A percentile compares a stretch with the other conserved stretches of the same genome.
These are phyloP conservation scores for Cynara cardunculus DNA, from an alignment of 129 eudicot species.

Conservation along the genomic window DNA sequence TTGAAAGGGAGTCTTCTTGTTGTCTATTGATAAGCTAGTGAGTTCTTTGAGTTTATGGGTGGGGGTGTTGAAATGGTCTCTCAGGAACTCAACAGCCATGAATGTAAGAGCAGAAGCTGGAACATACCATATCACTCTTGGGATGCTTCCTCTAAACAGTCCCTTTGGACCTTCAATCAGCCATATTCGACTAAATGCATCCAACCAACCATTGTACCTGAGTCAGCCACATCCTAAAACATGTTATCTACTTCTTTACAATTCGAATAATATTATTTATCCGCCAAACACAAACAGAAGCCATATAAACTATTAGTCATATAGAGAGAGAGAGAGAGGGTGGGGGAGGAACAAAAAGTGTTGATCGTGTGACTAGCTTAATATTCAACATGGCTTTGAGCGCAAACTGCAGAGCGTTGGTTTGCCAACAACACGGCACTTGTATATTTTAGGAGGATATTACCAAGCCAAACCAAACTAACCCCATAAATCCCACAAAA, in stretches of 20 bases:
- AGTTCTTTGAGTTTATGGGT: conserved; percentile 31
- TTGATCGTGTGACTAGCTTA: too few relatives aligned
- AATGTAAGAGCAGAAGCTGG: conserved; percentile 97
- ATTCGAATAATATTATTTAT: not conserved
- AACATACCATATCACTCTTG: conserved; percentile 83
- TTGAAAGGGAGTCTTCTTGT: conserved; percentile 51
- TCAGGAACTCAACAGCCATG: conserved; percentile 92
- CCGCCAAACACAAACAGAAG: not conserved
- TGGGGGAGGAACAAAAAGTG: not conserved
- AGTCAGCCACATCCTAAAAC: not conserved
- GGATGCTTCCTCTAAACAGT: conserved; percentile 81
- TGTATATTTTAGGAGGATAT: too few relatives aligned
- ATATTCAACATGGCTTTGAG: too few relatives aligned
- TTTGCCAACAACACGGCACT: too few relatives aligned
- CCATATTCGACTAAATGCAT: conserved; percentile 73
- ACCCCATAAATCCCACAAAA: too few relatives aligned
- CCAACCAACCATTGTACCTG: conserved; percentile 90
- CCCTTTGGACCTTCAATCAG: conserved; percentile 69
- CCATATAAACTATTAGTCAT: not conserved
- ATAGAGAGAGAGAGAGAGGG: not conserved
- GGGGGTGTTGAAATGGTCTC: conserved; percentile 51
- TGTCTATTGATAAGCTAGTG: conserved; percentile 52
- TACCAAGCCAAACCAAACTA: too few relatives aligned
- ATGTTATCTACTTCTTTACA: not conserved
- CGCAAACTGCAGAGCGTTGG: too few relatives aligned